A percentile compares a stretch with the other conserved stretches of the same genome.
Evolutionary conservation across 1,284 basidiomycete species (phyloP).

Genomic region (Termitomyces sp.): DNA sequence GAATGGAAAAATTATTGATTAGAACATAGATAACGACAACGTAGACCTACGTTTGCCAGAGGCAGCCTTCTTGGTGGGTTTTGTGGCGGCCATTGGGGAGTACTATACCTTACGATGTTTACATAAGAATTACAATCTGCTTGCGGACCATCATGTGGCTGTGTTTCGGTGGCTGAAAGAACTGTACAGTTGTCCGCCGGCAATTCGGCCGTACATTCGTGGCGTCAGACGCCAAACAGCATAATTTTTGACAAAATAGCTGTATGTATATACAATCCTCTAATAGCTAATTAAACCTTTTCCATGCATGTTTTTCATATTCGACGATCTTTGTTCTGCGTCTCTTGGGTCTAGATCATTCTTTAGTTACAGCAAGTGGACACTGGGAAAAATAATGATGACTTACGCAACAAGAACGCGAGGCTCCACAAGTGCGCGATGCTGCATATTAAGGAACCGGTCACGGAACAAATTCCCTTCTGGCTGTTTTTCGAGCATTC

Average conservation of each 20-base stretch:
- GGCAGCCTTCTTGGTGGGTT: conserved; percentile 58
- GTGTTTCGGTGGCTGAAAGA: conserved; percentile 16
- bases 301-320: conserved; percentile 89
- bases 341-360: conserved; percentile 51
- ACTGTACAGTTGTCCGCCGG: conserved; percentile 17
- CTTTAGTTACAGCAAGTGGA: conserved; percentile 7
- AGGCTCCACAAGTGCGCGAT: conserved; percentile 74
- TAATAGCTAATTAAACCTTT: conserved; percentile 55
- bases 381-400: conserved; percentile 3
- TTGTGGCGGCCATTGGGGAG: conserved; percentile 47
- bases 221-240: too few species aligned
- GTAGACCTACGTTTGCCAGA: conserved; percentile 37
- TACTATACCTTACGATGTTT: conserved; percentile 15
- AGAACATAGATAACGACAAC: neutral
- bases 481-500: conserved; percentile 45
- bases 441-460: conserved; percentile 79
- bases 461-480: conserved; percentile 94
- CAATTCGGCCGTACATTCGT: neutral
- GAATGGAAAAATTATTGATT: conserved; percentile 11
- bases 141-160: conserved; percentile 10
- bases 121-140: conserved; percentile 14
- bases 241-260: neutral
- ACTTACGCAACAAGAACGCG: conserved; percentile 70
- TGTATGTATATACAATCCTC: neutral
- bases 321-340: conserved; percentile 58